Evolutionary conservation across 129 eudicot genomes (phyloP).

Genomic region (Pittosporum tobira): DNA sequence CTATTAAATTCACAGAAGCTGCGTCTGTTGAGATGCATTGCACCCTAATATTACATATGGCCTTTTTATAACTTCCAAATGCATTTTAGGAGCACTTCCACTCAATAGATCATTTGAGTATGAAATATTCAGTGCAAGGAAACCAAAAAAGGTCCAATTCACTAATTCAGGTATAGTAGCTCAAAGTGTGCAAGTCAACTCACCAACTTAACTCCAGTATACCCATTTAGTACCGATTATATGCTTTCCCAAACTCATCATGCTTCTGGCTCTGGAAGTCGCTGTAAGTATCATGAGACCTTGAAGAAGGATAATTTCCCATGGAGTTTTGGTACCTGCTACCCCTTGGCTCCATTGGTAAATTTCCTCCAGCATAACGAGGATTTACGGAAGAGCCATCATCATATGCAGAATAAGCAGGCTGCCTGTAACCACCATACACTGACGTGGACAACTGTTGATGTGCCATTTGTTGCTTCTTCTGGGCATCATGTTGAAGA

Average conservation of each 20-base stretch:
- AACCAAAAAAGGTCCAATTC: background rate
- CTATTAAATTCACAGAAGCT: background rate
- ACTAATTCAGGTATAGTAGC: conserved; percentile 3
- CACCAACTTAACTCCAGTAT: conserved; percentile 34
- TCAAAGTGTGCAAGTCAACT: conserved; percentile 36
- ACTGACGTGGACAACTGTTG: conserved; percentile 44
- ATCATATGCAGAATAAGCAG: conserved; percentile 39
- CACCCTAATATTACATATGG: conserved; percentile 1
- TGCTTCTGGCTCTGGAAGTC: conserved; percentile 64
- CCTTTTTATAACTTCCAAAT: background rate
- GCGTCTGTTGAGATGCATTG: conserved; percentile 1
- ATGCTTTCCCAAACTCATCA: conserved; percentile 51
- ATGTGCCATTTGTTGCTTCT: conserved; percentile 43
- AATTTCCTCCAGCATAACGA: conserved; percentile 28
- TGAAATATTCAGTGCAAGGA: background rate
- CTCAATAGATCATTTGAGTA: no score
- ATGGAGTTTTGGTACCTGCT: conserved; percentile 41
- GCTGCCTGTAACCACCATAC: conserved; percentile 46
- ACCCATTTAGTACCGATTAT: conserved; percentile 50
- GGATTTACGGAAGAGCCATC: conserved; percentile 31
- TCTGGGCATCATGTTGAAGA: conserved; percentile 49
- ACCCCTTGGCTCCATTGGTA: conserved; percentile 59
- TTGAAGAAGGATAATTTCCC: conserved; percentile 50
- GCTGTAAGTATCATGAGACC: conserved; percentile 41
- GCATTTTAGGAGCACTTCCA: no score